Percentiles rank a stretch among this genome's conserved stretches.
These are phyloP conservation scores for Fusarium udum DNA, from an alignment of 2,329 filamentous ascomycete genomes.

Conservation along the genomic window DNA sequence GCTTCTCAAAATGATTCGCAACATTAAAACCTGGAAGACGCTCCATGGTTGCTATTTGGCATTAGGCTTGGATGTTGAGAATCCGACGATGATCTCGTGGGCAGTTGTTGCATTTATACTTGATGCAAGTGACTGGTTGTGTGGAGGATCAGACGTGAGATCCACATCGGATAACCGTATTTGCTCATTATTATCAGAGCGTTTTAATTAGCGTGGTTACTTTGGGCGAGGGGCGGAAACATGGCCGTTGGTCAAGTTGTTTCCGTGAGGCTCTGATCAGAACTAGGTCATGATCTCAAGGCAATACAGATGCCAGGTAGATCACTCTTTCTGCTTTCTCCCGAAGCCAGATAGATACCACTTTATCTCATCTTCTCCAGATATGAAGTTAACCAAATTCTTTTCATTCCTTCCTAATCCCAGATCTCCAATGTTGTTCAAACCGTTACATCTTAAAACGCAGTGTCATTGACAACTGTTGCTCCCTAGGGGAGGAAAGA, in stretches of 20 bases:
- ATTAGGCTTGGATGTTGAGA: no score
- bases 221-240: slow-evolving; percentile 1
- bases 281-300: not conserved
- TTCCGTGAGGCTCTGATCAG: slow-evolving; percentile 11
- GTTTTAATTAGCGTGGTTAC: not conserved
- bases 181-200: not conserved
- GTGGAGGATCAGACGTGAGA: slow-evolving; percentile 9
- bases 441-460: accelerated
- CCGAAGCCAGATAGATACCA: not conserved
- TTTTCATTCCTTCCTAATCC: no score
- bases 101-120: slow-evolving; percentile 20
- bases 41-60: slow-evolving; percentile 11
- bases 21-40: slow-evolving; percentile 30
- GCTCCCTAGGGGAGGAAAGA: no score
- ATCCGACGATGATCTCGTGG: not conserved
- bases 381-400: accelerated
- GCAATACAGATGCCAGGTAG: not conserved
- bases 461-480: not conserved
- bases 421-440: not conserved
- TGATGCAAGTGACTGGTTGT: not conserved
- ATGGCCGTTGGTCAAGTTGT: not conserved
- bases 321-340: not conserved
- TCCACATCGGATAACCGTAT: slow-evolving; percentile 12
- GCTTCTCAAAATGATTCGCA: slow-evolving; percentile 38
- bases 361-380: not conserved